Evolutionary conservation across 805 yeast genomes (phyloP).

Genomic region (Yamadazyma olivae): DNA sequence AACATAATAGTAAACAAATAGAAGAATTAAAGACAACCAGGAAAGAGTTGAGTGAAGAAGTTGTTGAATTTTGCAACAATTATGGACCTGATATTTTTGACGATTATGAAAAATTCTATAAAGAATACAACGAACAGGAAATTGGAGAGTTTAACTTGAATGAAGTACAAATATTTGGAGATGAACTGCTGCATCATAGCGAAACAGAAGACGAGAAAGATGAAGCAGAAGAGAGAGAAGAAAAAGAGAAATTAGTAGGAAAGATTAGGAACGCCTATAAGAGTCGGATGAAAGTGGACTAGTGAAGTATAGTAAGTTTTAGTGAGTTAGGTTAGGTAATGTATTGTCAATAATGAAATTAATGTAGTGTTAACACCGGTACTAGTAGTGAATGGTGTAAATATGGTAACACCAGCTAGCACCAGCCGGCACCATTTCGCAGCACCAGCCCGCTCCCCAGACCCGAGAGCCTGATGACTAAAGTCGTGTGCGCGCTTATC

Average conservation of each 20-base stretch:
- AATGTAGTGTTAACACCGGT: too few relatives aligned
- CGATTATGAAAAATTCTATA: constrained; percentile 32
- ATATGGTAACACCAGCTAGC: too few relatives aligned
- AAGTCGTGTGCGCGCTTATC: too few relatives aligned
- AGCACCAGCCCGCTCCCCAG: too few relatives aligned
- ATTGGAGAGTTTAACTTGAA: constrained; percentile 3
- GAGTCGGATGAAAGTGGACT: constrained; percentile 5
- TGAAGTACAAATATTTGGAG: constrained; percentile 6
- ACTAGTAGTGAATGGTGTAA: too few relatives aligned
- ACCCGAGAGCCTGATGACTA: too few relatives aligned
- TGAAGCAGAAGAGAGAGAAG: constrained; percentile 1
- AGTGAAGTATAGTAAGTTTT: too few relatives aligned
- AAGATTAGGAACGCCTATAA: constrained; percentile 4
- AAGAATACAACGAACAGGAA: constrained; percentile 18
- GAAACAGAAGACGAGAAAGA: not conserved
- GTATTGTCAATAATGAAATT: too few relatives aligned
- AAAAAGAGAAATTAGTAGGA: not conserved
- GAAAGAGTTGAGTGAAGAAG: constrained; percentile 22
- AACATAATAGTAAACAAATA: constrained; percentile 27
- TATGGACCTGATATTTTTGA: constrained; percentile 39
- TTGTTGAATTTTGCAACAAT: constrained; percentile 31
- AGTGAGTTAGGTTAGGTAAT: too few relatives aligned
- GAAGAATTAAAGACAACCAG: constrained; percentile 28
- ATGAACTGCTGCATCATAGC: not conserved
- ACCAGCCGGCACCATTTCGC: too few relatives aligned